Evolutionary conservation across 306 rosid species (phyloP).

Genomic region (Hylodesmum podocarpum): DNA sequence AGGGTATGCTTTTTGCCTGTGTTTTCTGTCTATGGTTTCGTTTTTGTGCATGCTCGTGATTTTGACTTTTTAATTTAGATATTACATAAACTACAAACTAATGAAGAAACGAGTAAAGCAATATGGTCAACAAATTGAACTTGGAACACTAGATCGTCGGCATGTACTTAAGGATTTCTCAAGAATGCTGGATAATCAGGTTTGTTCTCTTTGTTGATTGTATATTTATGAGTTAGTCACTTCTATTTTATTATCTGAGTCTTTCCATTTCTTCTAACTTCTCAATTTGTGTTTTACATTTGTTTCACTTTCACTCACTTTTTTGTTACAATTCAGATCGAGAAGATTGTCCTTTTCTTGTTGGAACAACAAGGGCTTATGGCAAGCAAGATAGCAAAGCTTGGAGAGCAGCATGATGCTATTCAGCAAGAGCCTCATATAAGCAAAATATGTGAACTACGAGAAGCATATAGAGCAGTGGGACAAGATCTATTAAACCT

Average conservation of each 20-base stretch:
- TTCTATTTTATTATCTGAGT: not conserved
- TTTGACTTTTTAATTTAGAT: conserved; percentile 45
- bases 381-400: conserved; percentile 74
- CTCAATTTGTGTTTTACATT: not conserved
- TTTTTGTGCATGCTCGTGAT: conserved; percentile 13
- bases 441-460: conserved; percentile 52
- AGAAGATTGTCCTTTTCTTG: conserved; percentile 80
- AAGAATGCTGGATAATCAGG: conserved; percentile 88
- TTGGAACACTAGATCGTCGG: conserved; percentile 67
- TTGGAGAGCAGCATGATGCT: conserved; percentile 54
- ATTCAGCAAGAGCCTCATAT: conserved; percentile 65
- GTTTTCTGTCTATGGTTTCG: not conserved
- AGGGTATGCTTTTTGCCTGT: conserved; percentile 50
- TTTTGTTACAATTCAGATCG: conserved; percentile 56
- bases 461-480: conserved; percentile 75
- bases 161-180: conserved; percentile 91
- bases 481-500: conserved; percentile 79
- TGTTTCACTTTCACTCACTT: conserved; percentile 14
- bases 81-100: conserved; percentile 78
- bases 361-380: conserved; percentile 90
- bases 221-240: not conserved
- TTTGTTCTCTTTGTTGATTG: conserved; percentile 15
- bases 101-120: conserved; percentile 86
- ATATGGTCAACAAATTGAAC: conserved; percentile 78
- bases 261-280: not conserved